Evolutionary conservation across 2,329 filamentous ascomycete genomes (phyloP), one percentile per base, ranked within the genome.

Genomic region (Ceratocystis variospora): DNA sequence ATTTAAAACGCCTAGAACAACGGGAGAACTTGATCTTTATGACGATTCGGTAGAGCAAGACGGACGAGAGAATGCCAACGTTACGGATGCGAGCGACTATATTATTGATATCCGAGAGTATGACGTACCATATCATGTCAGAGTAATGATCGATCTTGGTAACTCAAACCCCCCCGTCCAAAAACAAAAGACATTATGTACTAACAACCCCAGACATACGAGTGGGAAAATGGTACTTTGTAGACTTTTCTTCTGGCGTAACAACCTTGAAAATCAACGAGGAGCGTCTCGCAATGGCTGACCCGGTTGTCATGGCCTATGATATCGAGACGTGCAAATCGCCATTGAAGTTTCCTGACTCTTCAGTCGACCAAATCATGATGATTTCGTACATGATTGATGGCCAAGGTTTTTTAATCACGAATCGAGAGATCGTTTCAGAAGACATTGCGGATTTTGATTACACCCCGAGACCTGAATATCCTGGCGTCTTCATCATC

Each of bases 311-410:
- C 22, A 88, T 99, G 82, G 94, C 94, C n/a, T 99, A 87, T 77
- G 94, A 99, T 85, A 99, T 99, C 73, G 94, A 99, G 77, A 99
- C 94, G 1, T 93, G 90, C 4, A 99, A 99, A 73, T 80, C 94
- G 17, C 94, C 95, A 1, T 80, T 99, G 65, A 99, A 99, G 75
- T 99, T 99, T 71, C 95, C 94, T 31, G 95, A 99, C 73, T 87
- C 94, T 1, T 83, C 91, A 3, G 87, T 96, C 69, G 94, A 99
- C 77, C 93, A 96, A 74, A 88, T 99, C 73, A 99, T 99, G 92
- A 99, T 99, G 94, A 93, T 99, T 75, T 99, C 95, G 41, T 99
- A 99, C 79, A 99, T 99, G 95, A 97, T 99, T 72, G 94, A 99
- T 71, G 95, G 94, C 0, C 92, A 96, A 76, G 94, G 94, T 3